Conservation (phyloP, 2,329 filamentous ascomycete species). For the Microcyclospora pomicola region DNA sequence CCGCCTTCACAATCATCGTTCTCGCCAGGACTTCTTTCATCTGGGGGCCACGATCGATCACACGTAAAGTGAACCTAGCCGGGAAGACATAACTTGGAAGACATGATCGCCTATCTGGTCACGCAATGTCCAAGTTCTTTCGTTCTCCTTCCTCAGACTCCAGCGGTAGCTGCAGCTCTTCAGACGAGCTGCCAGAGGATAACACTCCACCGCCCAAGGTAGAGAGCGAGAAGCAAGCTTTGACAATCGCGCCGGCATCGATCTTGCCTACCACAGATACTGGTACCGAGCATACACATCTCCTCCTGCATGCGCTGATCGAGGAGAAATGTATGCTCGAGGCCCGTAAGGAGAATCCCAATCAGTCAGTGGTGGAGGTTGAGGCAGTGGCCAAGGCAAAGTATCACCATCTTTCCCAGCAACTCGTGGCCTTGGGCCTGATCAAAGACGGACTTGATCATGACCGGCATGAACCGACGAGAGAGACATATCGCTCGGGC, state of each 20-base stretch:
- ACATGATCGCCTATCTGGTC: neutral
- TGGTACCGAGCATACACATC: constrained; percentile 15
- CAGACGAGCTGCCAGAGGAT: constrained; percentile 5
- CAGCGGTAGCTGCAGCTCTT: constrained; percentile 6
- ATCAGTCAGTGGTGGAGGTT: constrained; percentile 24
- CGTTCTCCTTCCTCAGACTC: constrained; percentile 8
- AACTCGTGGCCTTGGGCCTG: constrained; percentile 23
- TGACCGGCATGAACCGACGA: constrained; percentile 21
- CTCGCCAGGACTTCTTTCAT: no score
- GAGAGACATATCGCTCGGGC: constrained; percentile 25
- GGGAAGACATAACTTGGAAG: no score
- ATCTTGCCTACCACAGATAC: neutral
- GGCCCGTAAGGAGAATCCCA: constrained; percentile 20
- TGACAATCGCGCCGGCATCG: constrained; percentile 1
- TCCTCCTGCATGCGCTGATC: constrained; percentile 32
- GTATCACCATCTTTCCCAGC: constrained; percentile 26
- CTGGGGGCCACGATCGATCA: no score
- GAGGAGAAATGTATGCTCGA: constrained; percentile 30
- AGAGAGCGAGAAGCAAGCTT: constrained; percentile 3
- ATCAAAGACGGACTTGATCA: constrained; percentile 25
- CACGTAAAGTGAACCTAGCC: no score
- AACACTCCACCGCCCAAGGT: neutral
- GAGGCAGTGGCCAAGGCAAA: constrained; percentile 20
- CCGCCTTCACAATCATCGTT: no score
- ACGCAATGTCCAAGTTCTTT: constrained; percentile 13